phyloP scores from a whole-genome alignment of 495 filamentous ascomycete species.

The Xylaria palmicola region DNA sequence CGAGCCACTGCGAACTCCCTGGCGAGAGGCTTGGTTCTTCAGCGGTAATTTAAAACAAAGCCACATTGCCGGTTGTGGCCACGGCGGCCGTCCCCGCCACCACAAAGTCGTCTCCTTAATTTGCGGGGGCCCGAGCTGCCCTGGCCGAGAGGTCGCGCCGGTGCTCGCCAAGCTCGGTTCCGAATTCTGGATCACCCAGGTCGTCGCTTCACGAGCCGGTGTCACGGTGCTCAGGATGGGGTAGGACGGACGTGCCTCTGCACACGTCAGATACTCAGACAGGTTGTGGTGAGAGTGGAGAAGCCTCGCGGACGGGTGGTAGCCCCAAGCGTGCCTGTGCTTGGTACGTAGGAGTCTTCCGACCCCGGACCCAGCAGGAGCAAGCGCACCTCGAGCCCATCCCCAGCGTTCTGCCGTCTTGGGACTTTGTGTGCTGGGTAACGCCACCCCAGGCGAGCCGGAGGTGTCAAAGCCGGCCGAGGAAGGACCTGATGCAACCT shows the following conservation, averaged over 20 bases:
- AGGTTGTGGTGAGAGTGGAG: slow-evolving; percentile 4
- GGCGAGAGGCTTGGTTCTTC: background rate
- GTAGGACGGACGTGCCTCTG: slow-evolving; percentile 6
- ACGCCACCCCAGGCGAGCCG: slow-evolving; percentile 10
- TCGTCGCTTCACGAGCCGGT: slow-evolving; percentile 4
- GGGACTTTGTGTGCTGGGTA: slow-evolving; percentile 6
- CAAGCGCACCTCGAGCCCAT: background rate
- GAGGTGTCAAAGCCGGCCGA: slow-evolving; percentile 11
- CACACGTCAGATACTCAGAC: slow-evolving; percentile 15
- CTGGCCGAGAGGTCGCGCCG: background rate
- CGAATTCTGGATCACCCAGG: slow-evolving; percentile 4
- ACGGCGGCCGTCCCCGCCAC: background rate
- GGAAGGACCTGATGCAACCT: slow-evolving; percentile 10
- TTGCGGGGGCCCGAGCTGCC: background rate
- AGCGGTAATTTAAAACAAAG: background rate
- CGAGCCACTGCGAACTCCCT: background rate
- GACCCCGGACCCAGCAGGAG: slow-evolving; percentile 5
- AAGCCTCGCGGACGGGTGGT: slow-evolving; percentile 2
- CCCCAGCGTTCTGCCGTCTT: background rate
- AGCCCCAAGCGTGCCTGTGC: background rate
- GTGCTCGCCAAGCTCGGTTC: slow-evolving; percentile 13
- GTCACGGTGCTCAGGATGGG: slow-evolving; percentile 8
- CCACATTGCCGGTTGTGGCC: background rate
- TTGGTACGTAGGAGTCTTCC: slow-evolving; percentile 7
- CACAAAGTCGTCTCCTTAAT: background rate